Evolutionary conservation across 106 monocot species (phyloP).

Genomic region (Apostasia ramifera): DNA sequence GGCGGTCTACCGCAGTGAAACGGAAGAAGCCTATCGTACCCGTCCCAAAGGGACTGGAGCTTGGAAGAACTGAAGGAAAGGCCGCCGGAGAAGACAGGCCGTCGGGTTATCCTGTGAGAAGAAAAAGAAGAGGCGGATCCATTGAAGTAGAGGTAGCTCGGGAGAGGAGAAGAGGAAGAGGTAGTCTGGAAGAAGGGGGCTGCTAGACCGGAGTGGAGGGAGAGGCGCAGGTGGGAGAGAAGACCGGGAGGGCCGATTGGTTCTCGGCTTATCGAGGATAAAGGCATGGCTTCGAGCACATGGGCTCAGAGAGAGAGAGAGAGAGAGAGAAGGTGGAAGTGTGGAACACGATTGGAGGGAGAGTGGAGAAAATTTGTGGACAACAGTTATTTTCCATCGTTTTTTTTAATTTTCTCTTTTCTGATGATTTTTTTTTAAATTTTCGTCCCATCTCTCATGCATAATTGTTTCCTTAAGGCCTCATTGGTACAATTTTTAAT

Average conservation of each 20-base stretch:
- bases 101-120: neutral
- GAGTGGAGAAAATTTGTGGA: too few species aligned
- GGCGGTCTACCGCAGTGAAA: conserved; percentile 19
- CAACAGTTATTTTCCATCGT: too few species aligned
- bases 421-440: too few species aligned
- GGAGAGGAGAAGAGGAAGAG: neutral
- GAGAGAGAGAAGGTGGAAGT: too few species aligned
- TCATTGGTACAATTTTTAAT: too few species aligned
- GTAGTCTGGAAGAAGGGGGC: conserved; percentile 3
- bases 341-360: too few species aligned
- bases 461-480: too few species aligned
- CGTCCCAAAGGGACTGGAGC: conserved; percentile 26
- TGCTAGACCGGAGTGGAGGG: neutral
- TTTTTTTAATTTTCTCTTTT: too few species aligned
- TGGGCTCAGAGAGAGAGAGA: neutral
- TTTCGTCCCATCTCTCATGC: too few species aligned
- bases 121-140: neutral
- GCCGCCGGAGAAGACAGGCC: conserved; percentile 2
- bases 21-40: conserved; percentile 41
- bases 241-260: conserved; percentile 4
- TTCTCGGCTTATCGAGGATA: conserved; percentile 27
- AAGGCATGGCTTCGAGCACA: conserved; percentile 3
- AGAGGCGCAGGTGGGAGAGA: neutral
- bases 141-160: neutral
- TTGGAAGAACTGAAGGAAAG: conserved; percentile 15